Conservation (phyloP, 2,329 filamentous ascomycete species). For the Bipolaris sorokiniana region DNA sequence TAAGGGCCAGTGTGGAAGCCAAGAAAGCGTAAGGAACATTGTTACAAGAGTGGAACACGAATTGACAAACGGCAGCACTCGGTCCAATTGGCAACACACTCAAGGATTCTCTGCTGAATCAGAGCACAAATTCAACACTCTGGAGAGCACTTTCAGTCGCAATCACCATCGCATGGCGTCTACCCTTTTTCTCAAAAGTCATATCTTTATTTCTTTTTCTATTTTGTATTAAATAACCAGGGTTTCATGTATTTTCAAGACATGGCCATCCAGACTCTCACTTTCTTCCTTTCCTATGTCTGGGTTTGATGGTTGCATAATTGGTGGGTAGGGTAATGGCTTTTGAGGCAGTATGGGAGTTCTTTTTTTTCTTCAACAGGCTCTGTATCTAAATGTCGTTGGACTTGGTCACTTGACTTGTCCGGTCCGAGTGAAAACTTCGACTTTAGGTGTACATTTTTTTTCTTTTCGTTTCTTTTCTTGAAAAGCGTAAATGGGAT, state of each 20-base stretch:
- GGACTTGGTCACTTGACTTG: not conserved
- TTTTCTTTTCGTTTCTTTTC: not conserved
- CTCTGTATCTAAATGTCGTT: not conserved
- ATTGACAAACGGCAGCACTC: not conserved
- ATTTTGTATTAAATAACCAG: constrained; percentile 19
- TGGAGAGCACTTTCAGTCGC: not conserved
- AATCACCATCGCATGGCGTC: not conserved
- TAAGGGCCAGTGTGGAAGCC: constrained; percentile 5
- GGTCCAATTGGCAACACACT: not conserved
- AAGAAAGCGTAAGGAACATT: not conserved
- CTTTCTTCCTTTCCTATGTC: not conserved
- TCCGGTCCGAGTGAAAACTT: not conserved
- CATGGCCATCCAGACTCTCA: not conserved
- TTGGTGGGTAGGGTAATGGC: not conserved
- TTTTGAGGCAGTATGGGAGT: not conserved
- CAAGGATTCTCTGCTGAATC: not conserved
- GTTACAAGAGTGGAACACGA: too few species aligned
- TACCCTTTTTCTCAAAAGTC: not conserved
- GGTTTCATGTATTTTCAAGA: not conserved
- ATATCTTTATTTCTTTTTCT: constrained; percentile 6
- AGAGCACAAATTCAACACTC: not conserved
- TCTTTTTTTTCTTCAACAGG: not conserved
- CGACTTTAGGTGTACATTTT: not conserved
- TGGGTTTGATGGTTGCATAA: constrained; percentile 5
- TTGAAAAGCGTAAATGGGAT: not conserved